Percentiles rank a stretch among this genome's conserved stretches.
Evolutionary conservation across 2,329 filamentous ascomycete genomes (phyloP).

Genomic region (Aspergillus pseudoviridinutans): DNA sequence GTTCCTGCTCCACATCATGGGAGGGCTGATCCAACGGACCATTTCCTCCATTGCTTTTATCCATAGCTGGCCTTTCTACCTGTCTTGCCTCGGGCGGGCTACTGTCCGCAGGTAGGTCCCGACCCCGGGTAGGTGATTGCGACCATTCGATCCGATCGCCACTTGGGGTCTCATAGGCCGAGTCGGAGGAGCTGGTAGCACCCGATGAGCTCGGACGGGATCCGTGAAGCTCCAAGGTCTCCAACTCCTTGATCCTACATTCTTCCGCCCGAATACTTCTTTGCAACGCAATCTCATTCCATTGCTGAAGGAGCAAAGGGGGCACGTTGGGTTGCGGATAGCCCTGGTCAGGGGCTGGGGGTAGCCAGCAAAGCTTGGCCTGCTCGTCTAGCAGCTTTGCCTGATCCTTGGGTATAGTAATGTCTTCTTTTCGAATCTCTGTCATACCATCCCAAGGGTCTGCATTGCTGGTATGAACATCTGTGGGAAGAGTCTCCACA

Average conservation of each 20-base stretch:
- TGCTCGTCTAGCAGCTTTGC: conserved; percentile 43
- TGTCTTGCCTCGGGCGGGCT: conserved; percentile 17
- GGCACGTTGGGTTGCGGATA: conserved; percentile 33
- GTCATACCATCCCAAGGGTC: conserved; percentile 31
- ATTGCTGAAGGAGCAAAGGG: conserved; percentile 29
- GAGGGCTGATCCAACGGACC: not conserved
- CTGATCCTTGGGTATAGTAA: conserved; percentile 50
- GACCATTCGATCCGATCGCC: conserved; percentile 19
- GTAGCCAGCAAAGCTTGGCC: conserved; percentile 37
- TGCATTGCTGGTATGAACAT: not conserved
- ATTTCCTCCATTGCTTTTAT: not conserved
- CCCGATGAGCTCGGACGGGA: not conserved
- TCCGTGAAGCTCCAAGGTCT: not conserved
- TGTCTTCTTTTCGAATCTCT: conserved; percentile 40
- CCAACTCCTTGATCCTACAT: not conserved
- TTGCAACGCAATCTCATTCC: conserved; percentile 29
- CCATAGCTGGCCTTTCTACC: not conserved
- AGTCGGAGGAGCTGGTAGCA: not conserved
- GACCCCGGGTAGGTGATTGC: not conserved
- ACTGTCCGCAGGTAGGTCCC: conserved; percentile 26
- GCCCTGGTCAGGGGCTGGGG: conserved; percentile 26
- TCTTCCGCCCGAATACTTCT: conserved; percentile 5
- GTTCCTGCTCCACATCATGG: not conserved
- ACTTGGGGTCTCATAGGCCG: conserved; percentile 10
- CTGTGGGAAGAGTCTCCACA: not conserved